These are phyloP conservation scores for Raddia distichophylla DNA, from an alignment of 176 grass and related monocot genomes.

Conservation along the genomic window DNA sequence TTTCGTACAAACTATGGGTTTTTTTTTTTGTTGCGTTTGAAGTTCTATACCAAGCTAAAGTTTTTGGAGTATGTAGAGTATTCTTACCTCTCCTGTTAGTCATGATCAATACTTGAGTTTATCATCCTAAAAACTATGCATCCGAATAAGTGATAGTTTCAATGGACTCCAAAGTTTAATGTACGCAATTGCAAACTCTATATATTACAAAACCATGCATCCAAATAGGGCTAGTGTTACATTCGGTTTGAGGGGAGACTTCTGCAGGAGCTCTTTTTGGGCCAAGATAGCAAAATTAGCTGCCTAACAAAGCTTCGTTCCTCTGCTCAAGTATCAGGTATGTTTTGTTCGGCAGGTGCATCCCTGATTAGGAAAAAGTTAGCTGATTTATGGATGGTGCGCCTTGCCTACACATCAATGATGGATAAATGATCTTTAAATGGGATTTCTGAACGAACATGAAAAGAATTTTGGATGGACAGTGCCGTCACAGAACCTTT, in stretches of 20 bases:
- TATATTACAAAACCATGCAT: no score
- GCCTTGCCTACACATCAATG: neutral
- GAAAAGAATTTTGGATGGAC: neutral
- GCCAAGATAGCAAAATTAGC: neutral
- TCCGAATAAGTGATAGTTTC: no score
- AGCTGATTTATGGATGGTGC: neutral
- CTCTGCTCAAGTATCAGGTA: neutral
- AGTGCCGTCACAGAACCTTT: neutral
- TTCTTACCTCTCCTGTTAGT: no score
- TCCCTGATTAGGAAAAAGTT: neutral
- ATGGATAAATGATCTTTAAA: neutral
- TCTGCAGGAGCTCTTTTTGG: neutral
- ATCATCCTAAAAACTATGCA: no score
- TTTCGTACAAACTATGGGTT: no score
- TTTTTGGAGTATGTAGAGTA: no score
- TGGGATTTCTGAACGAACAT: neutral
- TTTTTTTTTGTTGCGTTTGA: no score
- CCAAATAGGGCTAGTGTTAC: neutral
- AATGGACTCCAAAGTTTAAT: no score
- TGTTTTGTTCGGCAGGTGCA: neutral
- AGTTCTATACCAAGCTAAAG: no score
- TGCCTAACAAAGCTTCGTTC: neutral
- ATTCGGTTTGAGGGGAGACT: conserved; percentile 6
- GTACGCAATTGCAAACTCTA: no score
- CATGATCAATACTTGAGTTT: no score